phyloP scores from a whole-genome alignment of 2,329 filamentous ascomycete species.

The Trichoderma oligosporum region DNA sequence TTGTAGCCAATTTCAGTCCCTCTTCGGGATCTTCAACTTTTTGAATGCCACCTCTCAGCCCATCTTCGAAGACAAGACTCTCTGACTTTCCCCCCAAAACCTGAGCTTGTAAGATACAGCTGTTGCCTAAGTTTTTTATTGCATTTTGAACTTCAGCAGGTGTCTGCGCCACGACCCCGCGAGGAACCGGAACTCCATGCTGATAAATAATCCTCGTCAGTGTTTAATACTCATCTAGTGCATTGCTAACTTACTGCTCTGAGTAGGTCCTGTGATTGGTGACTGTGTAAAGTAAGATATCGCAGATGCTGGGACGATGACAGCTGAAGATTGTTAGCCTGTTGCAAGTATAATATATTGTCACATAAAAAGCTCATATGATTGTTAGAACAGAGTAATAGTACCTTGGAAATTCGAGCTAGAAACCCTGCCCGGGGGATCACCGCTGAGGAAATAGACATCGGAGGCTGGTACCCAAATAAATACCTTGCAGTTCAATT shows the following conservation, averaged over 20 bases:
- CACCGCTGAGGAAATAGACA: neutral
- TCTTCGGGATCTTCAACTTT: conserved; percentile 20
- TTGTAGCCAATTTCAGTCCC: conserved; percentile 22
- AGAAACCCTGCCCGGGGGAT: conserved; percentile 1
- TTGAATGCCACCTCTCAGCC: conserved; percentile 16
- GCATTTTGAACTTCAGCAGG: conserved; percentile 24
- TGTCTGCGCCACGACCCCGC: conserved; percentile 24
- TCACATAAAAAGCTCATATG: too few relatives aligned
- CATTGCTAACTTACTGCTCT: conserved; percentile 22
- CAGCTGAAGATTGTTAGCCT: neutral
- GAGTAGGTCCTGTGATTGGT: conserved; percentile 30
- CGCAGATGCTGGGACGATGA: conserved; percentile 4
- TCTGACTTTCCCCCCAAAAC: conserved; percentile 22
- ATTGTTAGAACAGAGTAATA: too few relatives aligned
- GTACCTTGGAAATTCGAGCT: conserved; percentile 3
- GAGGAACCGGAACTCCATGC: conserved; percentile 28
- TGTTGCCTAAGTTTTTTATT: conserved; percentile 22
- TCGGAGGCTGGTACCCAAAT: neutral
- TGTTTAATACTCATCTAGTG: neutral
- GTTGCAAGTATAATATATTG: neutral
- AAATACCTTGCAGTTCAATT: neutral
- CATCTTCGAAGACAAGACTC: conserved; percentile 19
- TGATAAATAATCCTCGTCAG: conserved; percentile 19
- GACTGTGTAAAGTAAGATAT: conserved; percentile 28
- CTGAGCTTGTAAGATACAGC: conserved; percentile 30